phyloP scores from a whole-genome alignment of 176 grass and related monocot genomes.

The Typha latifolia region DNA sequence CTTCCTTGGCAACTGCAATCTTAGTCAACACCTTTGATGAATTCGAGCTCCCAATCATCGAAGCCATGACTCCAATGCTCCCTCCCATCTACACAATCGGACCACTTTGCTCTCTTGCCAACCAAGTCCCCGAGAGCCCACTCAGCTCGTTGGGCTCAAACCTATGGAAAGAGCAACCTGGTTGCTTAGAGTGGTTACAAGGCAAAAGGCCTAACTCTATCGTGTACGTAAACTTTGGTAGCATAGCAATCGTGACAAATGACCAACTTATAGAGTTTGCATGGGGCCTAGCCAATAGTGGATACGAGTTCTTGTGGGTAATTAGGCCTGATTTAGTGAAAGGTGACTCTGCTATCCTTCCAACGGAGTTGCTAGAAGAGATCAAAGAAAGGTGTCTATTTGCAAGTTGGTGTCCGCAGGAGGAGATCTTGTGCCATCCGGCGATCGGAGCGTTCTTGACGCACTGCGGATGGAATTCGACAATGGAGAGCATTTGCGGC shows the following conservation, averaged over 20 bases:
- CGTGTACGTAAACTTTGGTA: conserved; percentile 13
- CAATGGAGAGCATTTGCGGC: conserved; percentile 4
- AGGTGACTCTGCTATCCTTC: conserved; percentile 3
- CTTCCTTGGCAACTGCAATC: conserved; percentile 3
- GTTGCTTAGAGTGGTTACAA: conserved; percentile 1
- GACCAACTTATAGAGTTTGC: conserved; percentile 12
- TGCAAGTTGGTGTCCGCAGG: conserved; percentile 5
- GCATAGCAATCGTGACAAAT: conserved; percentile 5
- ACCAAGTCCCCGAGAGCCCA: not conserved
- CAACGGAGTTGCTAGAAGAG: not conserved
- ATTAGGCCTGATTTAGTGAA: conserved; percentile 3
- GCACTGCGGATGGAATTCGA: conserved; percentile 19
- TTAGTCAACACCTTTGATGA: conserved; percentile 12
- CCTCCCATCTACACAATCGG: conserved; percentile 10
- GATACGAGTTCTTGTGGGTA: conserved; percentile 3
- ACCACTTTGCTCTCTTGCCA: not conserved
- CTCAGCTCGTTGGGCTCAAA: not conserved
- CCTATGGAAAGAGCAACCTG: conserved; percentile 2
- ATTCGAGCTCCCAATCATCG: not conserved
- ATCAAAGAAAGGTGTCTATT: conserved; percentile 1
- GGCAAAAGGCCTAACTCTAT: not conserved
- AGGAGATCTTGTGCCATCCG: not conserved
- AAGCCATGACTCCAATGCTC: not conserved
- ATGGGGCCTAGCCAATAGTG: conserved; percentile 7
- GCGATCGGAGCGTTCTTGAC: conserved; percentile 11